Evolutionary conservation across 2,329 filamentous ascomycete genomes (phyloP).

Genomic region (Neobulgaria alba): DNA sequence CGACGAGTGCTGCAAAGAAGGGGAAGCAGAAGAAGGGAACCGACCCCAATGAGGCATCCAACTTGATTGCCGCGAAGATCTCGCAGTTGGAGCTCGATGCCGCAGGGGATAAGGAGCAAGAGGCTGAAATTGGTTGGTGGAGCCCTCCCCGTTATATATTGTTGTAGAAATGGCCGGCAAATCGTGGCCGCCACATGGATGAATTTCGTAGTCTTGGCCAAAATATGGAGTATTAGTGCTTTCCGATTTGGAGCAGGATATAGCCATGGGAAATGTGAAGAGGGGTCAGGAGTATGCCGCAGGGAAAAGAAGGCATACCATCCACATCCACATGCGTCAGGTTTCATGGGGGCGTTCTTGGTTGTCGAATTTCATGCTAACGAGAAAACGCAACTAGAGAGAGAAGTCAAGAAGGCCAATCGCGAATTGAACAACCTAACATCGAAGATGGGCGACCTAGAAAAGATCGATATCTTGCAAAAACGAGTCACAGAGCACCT

Average conservation of each 20-base stretch:
- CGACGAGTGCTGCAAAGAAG: conserved; percentile 58
- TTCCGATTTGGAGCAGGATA: no score
- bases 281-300: no score
- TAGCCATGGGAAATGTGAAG: no score
- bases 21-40: conserved; percentile 75
- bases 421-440: conserved; percentile 82
- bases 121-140: conserved; percentile 82
- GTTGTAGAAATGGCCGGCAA: conserved; percentile 1
- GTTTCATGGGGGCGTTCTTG: no score
- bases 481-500: conserved; percentile 87
- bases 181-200: background rate
- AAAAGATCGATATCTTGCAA: conserved; percentile 83
- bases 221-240: background rate
- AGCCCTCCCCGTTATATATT: conserved; percentile 13
- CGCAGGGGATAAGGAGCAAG: conserved; percentile 89
- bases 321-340: no score
- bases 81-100: conserved; percentile 91
- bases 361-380: no score
- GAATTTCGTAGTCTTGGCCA: background rate
- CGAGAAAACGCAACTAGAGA: no score
- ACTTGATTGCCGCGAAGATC: conserved; percentile 86
- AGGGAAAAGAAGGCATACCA: no score
- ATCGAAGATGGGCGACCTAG: conserved; percentile 84
- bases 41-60: conserved; percentile 83
- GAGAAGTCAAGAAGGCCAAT: conserved; percentile 89